Percentiles rank a stretch among this genome's conserved stretches.
These are phyloP conservation scores for Podospora pseudocomata DNA, from an alignment of 495 filamentous ascomycete genomes.

Conservation along the genomic window DNA sequence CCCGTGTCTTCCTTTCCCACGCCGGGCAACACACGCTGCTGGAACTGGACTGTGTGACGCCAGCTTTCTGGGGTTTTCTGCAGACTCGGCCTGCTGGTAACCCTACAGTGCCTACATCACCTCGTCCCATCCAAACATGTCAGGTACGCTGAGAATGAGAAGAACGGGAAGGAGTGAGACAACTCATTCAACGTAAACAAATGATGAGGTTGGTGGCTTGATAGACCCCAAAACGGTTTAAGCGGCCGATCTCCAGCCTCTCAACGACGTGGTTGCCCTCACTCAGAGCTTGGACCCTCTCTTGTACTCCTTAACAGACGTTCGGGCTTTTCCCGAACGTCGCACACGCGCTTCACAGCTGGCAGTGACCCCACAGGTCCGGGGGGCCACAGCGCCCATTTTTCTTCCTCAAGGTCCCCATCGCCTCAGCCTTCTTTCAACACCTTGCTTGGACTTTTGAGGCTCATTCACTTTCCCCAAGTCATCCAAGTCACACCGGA, in stretches of 20 bases:
- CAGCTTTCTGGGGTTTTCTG: not conserved
- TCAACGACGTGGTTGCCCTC: not conserved
- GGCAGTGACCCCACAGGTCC: not conserved
- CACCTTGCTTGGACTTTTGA: constrained; percentile 12
- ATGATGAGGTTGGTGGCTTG: constrained; percentile 16
- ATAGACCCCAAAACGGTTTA: constrained; percentile 4
- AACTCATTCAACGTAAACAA: not conserved
- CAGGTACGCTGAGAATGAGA: not conserved
- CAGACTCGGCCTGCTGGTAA: not conserved
- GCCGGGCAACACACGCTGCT: not conserved
- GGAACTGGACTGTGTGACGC: not conserved
- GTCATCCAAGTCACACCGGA: constrained; percentile 1
- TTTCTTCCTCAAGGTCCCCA: constrained; percentile 14
- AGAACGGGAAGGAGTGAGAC: not conserved
- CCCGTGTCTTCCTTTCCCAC: not conserved
- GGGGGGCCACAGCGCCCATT: constrained; percentile 19
- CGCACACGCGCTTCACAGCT: constrained; percentile 9
- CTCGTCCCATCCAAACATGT: not conserved
- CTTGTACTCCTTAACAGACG: constrained; percentile 9
- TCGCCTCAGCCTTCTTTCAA: constrained; percentile 15
- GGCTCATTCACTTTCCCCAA: constrained; percentile 9
- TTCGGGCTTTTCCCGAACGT: constrained; percentile 12
- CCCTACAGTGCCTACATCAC: too few relatives aligned
- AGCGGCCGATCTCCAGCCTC: constrained; percentile 9
- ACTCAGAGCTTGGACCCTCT: not conserved